Percentiles rank a stretch among this genome's conserved stretches.
Conservation (phyloP, 345 rosid species). For the Pistacia integerrima region DNA sequence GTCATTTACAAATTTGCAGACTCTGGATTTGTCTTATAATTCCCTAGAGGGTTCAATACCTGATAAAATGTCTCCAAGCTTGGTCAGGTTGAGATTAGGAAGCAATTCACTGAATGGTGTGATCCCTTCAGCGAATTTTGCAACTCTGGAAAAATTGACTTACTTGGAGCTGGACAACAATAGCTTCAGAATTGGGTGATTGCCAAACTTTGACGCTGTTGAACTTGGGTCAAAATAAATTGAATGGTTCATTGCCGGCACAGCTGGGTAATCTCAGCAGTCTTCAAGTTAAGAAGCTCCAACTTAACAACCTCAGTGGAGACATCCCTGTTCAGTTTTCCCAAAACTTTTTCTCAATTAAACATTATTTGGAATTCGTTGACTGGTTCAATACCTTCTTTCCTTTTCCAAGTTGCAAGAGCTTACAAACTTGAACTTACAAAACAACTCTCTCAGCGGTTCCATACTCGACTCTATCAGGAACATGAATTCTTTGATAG, state of each 20-base stretch:
- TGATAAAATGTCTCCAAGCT: no score
- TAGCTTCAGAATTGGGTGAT: no score
- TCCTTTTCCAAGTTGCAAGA: conserved; percentile 41
- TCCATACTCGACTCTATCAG: conserved; percentile 47
- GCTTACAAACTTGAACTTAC: conserved; percentile 51
- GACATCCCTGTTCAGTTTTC: conserved; percentile 45
- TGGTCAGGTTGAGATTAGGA: no score
- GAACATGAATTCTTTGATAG: conserved; percentile 40
- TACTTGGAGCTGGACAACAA: no score
- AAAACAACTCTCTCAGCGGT: conserved; percentile 56
- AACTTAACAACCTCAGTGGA: conserved; percentile 53
- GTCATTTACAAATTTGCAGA: conserved; percentile 28
- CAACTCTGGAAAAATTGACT: no score
- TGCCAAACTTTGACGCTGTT: no score
- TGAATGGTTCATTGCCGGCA: no score
- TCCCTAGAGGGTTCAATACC: conserved; percentile 50
- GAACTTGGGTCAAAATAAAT: no score
- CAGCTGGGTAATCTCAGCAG: conserved; percentile 38
- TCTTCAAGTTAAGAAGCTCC: conserved; percentile 63
- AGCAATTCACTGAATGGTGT: no score
- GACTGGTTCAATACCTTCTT: conserved; percentile 59
- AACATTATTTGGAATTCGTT: conserved; percentile 61
- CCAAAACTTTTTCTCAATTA: conserved; percentile 29
- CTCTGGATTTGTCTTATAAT: conserved; percentile 66
- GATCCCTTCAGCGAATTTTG: no score